phyloP scores from a whole-genome alignment of 169 alveolate genomes.

The Toxoplasma gondii region DNA sequence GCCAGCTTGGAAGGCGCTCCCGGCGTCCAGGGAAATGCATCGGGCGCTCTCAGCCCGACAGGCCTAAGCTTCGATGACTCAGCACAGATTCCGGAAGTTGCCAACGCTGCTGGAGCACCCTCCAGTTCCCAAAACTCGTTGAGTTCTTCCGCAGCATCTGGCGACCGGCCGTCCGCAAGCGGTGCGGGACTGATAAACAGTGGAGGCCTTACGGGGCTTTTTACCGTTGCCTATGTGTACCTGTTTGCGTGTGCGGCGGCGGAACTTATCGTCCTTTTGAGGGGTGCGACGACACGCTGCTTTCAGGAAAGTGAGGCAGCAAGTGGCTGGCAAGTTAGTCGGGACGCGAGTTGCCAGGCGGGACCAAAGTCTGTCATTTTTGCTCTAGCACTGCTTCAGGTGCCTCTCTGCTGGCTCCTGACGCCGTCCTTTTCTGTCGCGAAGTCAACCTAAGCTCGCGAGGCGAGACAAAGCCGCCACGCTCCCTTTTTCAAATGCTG shows the following conservation, averaged over 20 bases:
- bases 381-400: constrained; percentile 1
- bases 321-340: constrained; percentile 8
- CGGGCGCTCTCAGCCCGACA: not conserved
- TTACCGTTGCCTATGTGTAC: not conserved
- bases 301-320: not conserved
- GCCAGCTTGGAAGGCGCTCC: not conserved
- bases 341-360: constrained; percentile 11
- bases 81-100: not conserved
- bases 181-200: not conserved
- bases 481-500: too few relatives aligned
- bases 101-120: not conserved
- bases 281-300: not conserved
- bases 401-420: constrained; percentile 42
- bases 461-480: not conserved
- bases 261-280: not conserved
- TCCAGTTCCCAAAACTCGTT: not conserved
- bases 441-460: not conserved
- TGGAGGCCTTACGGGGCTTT: not conserved
- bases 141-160: not conserved
- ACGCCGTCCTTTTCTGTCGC: constrained; percentile 8
- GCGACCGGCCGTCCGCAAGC: not conserved
- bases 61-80: not conserved
- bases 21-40: not conserved
- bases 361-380: not conserved
- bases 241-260: constrained; percentile 53